These are phyloP conservation scores for Pythium grandisporangium DNA, from an alignment of 352 stramenopile genomes.

Conservation along the genomic window DNA sequence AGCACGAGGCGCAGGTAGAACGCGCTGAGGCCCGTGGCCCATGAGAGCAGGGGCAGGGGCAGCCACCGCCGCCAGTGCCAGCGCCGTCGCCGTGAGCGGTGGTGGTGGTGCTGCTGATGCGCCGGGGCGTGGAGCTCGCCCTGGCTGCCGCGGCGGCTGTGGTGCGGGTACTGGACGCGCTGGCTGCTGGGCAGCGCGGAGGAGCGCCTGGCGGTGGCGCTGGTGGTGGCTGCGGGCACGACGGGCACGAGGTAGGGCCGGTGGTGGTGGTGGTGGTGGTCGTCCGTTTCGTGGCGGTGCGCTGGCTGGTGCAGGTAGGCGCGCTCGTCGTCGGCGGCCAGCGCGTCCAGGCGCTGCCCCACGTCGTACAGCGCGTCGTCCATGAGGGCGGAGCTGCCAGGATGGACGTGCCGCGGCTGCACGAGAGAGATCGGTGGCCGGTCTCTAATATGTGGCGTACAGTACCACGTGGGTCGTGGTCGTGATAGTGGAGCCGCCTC, in stretches of 20 bases:
- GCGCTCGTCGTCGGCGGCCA: conserved; percentile 15
- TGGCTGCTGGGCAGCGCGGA: background rate
- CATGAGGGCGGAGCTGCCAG: too few relatives aligned
- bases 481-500: background rate
- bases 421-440: too few relatives aligned
- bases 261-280: background rate
- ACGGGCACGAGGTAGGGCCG: background rate
- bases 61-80: background rate
- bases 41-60: too few relatives aligned
- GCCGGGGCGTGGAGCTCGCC: too few relatives aligned
- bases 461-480: too few relatives aligned
- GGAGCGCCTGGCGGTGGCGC: background rate
- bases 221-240: background rate
- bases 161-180: too few relatives aligned
- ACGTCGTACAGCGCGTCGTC: conserved; percentile 18
- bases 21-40: background rate
- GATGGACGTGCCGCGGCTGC: too few relatives aligned
- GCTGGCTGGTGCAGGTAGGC: conserved; percentile 11
- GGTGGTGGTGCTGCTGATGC: background rate
- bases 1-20: background rate
- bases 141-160: too few relatives aligned
- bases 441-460: too few relatives aligned
- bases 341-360: conserved; percentile 13
- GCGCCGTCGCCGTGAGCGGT: background rate
- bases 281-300: too few relatives aligned